These are phyloP conservation scores for Aspergillus hancockii DNA, from an alignment of 495 filamentous ascomycete species.

Conservation along the genomic window DNA sequence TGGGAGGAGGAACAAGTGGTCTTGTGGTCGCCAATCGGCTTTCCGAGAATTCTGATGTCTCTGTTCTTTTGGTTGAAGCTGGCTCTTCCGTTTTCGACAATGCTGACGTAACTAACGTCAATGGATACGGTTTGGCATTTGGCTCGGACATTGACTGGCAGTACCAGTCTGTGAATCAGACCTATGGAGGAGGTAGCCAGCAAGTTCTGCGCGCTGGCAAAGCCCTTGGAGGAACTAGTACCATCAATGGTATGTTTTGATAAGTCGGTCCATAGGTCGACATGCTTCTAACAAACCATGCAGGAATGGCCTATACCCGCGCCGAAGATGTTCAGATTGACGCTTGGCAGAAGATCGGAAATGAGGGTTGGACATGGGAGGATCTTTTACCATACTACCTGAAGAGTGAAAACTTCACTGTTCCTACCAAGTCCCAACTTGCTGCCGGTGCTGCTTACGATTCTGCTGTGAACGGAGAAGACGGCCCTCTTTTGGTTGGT, in stretches of 20 bases:
- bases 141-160: slow-evolving; percentile 53
- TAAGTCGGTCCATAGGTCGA: not conserved
- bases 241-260: slow-evolving; percentile 48
- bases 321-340: slow-evolving; percentile 42
- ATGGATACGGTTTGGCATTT: slow-evolving; percentile 41
- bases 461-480: slow-evolving; percentile 39
- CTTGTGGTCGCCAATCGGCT: slow-evolving; percentile 56
- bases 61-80: slow-evolving; percentile 56
- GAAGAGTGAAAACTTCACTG: slow-evolving; percentile 38
- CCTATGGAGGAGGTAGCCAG: slow-evolving; percentile 31
- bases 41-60: slow-evolving; percentile 45
- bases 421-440: slow-evolving; percentile 40
- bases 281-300: not conserved
- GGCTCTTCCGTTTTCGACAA: slow-evolving; percentile 51
- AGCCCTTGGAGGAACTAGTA: slow-evolving; percentile 53
- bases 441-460: slow-evolving; percentile 45
- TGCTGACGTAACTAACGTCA: slow-evolving; percentile 47
- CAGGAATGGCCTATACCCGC: slow-evolving; percentile 51
- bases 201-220: slow-evolving; percentile 49
- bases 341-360: slow-evolving; percentile 58
- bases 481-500: slow-evolving; percentile 45
- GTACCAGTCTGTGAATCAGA: slow-evolving; percentile 48
- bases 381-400: slow-evolving; percentile 59
- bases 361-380: slow-evolving; percentile 62
- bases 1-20: slow-evolving; percentile 55